phyloP scores from a whole-genome alignment of 2,329 filamentous ascomycete species.

The Fusarium hostae region DNA sequence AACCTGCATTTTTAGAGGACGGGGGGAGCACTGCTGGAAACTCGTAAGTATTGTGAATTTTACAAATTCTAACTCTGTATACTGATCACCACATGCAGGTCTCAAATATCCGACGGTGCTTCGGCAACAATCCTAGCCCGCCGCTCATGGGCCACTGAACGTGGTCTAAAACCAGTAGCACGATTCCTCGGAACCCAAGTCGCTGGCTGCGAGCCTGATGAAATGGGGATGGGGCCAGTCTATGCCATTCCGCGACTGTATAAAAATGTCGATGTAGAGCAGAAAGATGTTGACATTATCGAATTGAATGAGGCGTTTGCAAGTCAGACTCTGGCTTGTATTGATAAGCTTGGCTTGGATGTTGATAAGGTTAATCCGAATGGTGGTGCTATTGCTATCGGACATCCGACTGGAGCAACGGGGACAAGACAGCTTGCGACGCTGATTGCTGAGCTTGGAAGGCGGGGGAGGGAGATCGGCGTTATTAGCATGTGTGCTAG shows the following conservation, averaged over 20 bases:
- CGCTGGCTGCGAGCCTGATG: conserved; percentile 82
- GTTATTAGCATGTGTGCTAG: conserved; percentile 31
- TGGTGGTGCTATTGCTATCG: conserved; percentile 89
- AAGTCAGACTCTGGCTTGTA: conserved; percentile 73
- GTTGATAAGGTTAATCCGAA: conserved; percentile 84
- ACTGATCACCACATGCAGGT: conserved; percentile 41
- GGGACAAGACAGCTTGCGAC: conserved; percentile 54
- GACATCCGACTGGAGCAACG: conserved; percentile 89
- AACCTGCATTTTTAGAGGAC: conserved; percentile 81
- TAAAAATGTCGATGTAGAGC: conserved; percentile 70
- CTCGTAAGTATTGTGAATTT: conserved; percentile 48
- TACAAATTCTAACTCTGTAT: rapidly evolving
- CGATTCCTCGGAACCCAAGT: conserved; percentile 85
- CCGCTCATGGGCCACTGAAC: conserved; percentile 83
- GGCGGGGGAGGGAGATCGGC: conserved; percentile 1
- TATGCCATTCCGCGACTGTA: conserved; percentile 85
- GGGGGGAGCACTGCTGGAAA: conserved; percentile 88
- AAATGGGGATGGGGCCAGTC: conserved; percentile 92
- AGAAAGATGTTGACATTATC: conserved; percentile 80
- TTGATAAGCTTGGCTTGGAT: conserved; percentile 75
- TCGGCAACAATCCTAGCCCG: conserved; percentile 66
- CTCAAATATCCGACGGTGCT: conserved; percentile 88
- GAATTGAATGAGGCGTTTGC: conserved; percentile 89
- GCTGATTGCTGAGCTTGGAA: conserved; percentile 3
- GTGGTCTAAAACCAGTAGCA: conserved; percentile 72